Percentiles rank a stretch among this genome's conserved stretches.
These are phyloP conservation scores for Allomyces javanicus DNA, from an alignment of 192 early-diverging fungal species.

Conservation along the genomic window DNA sequence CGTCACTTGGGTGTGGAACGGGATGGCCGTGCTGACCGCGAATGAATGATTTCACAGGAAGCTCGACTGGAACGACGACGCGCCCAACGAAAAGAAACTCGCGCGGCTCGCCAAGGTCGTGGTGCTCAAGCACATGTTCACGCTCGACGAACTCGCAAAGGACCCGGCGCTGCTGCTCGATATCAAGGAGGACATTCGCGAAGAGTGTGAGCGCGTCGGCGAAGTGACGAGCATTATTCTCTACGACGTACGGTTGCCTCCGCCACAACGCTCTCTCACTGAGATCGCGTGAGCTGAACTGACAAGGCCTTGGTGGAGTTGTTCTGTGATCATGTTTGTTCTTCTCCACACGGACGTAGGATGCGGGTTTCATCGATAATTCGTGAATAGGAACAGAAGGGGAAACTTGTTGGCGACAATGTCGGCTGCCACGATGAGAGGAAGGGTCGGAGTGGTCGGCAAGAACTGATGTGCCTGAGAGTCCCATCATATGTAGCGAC, in stretches of 20 bases:
- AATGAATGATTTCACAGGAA: conserved; percentile 30
- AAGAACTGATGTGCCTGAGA: too few relatives aligned
- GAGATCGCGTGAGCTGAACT: not conserved
- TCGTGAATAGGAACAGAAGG: too few relatives aligned
- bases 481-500: too few relatives aligned
- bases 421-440: too few relatives aligned
- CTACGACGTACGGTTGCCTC: conserved; percentile 58
- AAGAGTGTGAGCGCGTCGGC: conserved; percentile 82
- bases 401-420: too few relatives aligned
- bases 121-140: conserved; percentile 92
- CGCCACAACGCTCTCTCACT: not conserved
- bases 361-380: too few relatives aligned
- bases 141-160: conserved; percentile 64
- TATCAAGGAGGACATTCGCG: conserved; percentile 78
- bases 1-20: not conserved
- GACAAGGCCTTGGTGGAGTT: too few relatives aligned
- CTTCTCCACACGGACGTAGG: too few relatives aligned
- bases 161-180: conserved; percentile 76
- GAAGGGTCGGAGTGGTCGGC: too few relatives aligned
- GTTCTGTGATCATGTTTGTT: too few relatives aligned
- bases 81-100: conserved; percentile 33
- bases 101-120: conserved; percentile 66
- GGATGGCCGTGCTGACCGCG: not conserved
- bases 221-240: conserved; percentile 84
- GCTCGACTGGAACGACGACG: conserved; percentile 78